Evolutionary conservation across 2,329 filamentous ascomycete species (phyloP), one percentile per base, ranked within the genome.

Genomic region (Ascochyta rabiei): DNA sequence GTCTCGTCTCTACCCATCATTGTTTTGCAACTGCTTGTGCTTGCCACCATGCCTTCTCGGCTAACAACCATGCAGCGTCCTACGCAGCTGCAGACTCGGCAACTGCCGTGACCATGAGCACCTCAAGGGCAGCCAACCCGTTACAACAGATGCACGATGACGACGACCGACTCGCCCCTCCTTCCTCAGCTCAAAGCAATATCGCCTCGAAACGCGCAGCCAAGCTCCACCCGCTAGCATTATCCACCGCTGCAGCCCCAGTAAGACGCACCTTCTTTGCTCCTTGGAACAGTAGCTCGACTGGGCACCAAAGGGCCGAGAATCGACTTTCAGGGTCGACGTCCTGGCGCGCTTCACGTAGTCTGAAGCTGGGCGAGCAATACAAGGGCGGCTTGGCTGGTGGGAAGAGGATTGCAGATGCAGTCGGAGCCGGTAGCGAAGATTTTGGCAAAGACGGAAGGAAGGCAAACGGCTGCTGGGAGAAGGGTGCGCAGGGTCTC

Each of bases 251-350:
- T 26, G 53, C 51, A 33, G 57, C 50, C 12, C 39, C 46, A 42
- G 26, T 35, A 23, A 49, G 38, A 28, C 48, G 48, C n/a, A 24
- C 53, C 37, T 60, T 71, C 55, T 89, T 88, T 66, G 87, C 89
- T 72, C 81, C 85, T 5, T 90, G 86, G 86, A 91, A 91, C 75
- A 87, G 86, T 13, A 85, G 86, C 12, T 86, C 88, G 6, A 87
- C 88, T 0, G 90, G 90, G 40, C 91, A 96, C 72, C 92, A 96
- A 75, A 83, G 86, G 35, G 85, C 89, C 37, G 89, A 93, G 56
- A 87, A 85, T 55, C 76, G 79, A 3, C 81, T 88, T 1, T 83
- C 84, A 2, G 82, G 83, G 21, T 83, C 81, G 63, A 86, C 79
- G 61, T 82, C 84, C 69, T 96, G 91, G 91, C 86, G 90, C 21